Percentiles rank a stretch among this genome's conserved stretches.
These are phyloP conservation scores for Lindgomyces ingoldianus DNA, from an alignment of 495 filamentous ascomycete species.

Conservation along the genomic window DNA sequence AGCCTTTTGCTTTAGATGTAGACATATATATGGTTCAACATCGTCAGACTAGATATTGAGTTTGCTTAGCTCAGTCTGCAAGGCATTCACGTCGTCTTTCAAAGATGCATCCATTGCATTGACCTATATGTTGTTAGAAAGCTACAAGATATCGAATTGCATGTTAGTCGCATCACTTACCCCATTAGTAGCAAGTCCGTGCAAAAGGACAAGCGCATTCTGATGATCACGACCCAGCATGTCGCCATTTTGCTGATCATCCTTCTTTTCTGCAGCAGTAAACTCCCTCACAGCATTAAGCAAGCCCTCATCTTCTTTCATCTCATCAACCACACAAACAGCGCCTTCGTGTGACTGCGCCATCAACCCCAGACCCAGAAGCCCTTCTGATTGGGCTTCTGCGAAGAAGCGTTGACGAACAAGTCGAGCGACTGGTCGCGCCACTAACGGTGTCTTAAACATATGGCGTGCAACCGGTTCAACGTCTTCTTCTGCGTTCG, in stretches of 20 bases:
- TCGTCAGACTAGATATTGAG: slow-evolving; percentile 14
- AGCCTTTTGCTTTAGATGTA: too few relatives aligned
- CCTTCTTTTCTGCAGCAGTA: slow-evolving; percentile 15
- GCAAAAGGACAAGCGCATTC: slow-evolving; percentile 33
- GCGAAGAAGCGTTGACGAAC: slow-evolving; percentile 35
- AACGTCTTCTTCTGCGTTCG: slow-evolving; percentile 8
- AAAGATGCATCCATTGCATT: slow-evolving; percentile 15
- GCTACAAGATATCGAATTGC: neutral
- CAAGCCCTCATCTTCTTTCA: slow-evolving; percentile 24
- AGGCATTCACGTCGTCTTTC: slow-evolving; percentile 10
- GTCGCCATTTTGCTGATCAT: neutral
- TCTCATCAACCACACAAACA: slow-evolving; percentile 17
- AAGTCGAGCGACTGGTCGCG: slow-evolving; percentile 28
- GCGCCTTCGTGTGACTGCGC: slow-evolving; percentile 27
- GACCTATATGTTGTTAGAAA: slow-evolving; percentile 2
- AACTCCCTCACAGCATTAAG: slow-evolving; percentile 30
- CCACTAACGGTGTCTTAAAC: slow-evolving; percentile 27
- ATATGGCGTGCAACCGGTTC: slow-evolving; percentile 7
- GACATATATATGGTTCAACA: too few relatives aligned
- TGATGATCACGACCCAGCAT: slow-evolving; percentile 19
- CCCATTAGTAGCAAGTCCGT: slow-evolving; percentile 27
- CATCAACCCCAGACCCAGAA: slow-evolving; percentile 35
- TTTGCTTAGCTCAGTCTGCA: slow-evolving; percentile 14
- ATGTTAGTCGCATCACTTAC: too few relatives aligned
- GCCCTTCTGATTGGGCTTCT: slow-evolving; percentile 33